Base-by-base conservation (phyloP, 176 grass and related monocot species). In the Chloris gayana region DNA sequence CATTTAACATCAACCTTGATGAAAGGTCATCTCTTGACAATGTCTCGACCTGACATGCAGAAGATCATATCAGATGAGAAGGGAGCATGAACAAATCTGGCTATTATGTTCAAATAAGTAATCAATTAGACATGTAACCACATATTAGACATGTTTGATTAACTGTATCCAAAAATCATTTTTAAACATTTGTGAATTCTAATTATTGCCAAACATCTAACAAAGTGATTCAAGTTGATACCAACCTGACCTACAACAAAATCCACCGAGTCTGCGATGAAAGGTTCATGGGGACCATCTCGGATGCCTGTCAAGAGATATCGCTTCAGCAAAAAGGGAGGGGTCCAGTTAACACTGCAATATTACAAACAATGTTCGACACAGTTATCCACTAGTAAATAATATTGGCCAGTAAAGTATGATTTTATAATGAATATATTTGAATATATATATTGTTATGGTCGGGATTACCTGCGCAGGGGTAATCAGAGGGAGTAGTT, bases 261-360 rank as follows among this genome's bases (percentile, higher is more conserved):
- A 84, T 98, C 95, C 3, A 98, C 90, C n/a, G 95, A 98, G 61
- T 98, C 95, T 29, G 95, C 95, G 7, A 98, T 95, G 71, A 98
- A 98, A 67, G 92, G 95, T 88, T 98, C 95, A 70, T 98, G 92
- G 9, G 90, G 92, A 59, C 92, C 95, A 87, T 95, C 90, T 72
- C 78, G 85, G 53, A 98, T 98, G 87, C 95, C 92, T 84, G 95
- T 88, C 75, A 98, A 93, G 57, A 98, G 86, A 83, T 98, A 89
- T 30, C 92, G 81, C 92, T 98, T 98, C 86, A 98, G 86, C 86
- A 98, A 81, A 95, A 98, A 98, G 46, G 95, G 85, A 93, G 95
- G 95, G 80, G 95, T 89, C 95, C 95, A 98, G 70, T 78, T 87
- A 83, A 98, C 90, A 85, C 95, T 98, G 88, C 88, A 91, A 89